Percentiles rank a stretch among this genome's conserved stretches.
Evolutionary conservation across 1,139 yeast species (phyloP).

Genomic region (Hyphopichia wangnamkhiaoensis): DNA sequence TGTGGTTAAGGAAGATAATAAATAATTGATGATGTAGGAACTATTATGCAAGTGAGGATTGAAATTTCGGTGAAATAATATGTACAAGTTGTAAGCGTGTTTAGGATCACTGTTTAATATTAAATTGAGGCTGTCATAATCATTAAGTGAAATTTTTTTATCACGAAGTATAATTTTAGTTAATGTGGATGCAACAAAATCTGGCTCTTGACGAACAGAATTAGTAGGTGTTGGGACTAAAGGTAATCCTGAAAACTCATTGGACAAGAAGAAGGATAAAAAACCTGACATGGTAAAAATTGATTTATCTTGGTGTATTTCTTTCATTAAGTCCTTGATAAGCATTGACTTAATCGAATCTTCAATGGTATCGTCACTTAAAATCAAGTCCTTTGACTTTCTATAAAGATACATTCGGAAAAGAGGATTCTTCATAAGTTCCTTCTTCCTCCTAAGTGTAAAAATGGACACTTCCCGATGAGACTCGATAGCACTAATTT

Average conservation of each 20-base stretch:
- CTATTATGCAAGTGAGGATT: neutral
- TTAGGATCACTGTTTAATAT: neutral
- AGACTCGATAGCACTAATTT: neutral
- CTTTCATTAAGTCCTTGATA: neutral
- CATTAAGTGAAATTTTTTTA: constrained; percentile 2
- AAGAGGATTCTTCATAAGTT: neutral
- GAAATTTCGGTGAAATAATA: constrained; percentile 4
- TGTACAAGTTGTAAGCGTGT: constrained; percentile 2
- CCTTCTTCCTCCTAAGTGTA: neutral
- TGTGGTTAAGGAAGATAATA: neutral
- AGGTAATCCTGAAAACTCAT: neutral
- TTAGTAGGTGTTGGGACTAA: neutral
- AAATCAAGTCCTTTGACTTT: neutral
- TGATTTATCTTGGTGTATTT: neutral
- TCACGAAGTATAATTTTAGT: neutral
- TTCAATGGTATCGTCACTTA: neutral
- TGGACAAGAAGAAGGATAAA: constrained; percentile 1
- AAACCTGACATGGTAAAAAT: constrained; percentile 1
- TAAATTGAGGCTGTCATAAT: constrained; percentile 1
- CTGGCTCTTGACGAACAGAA: neutral
- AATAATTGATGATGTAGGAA: constrained; percentile 1
- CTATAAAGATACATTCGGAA: neutral
- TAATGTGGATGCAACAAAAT: neutral
- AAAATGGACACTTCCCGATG: neutral
- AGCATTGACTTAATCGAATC: neutral